Conservation (phyloP, 176 grass and related monocot species). For the Poa annua region DNA sequence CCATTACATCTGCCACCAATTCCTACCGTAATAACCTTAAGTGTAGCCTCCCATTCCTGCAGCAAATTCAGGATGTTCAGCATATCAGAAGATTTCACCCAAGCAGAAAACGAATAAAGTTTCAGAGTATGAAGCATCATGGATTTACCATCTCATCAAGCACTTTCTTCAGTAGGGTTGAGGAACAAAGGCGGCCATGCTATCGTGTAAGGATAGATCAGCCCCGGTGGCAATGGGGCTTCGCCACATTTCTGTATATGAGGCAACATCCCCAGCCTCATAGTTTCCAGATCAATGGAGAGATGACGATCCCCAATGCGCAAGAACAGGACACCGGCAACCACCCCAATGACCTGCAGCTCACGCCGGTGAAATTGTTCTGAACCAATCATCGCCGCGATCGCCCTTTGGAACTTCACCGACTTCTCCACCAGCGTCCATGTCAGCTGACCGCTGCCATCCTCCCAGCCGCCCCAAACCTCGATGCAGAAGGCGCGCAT, state of each 20-base stretch:
- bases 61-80: not conserved
- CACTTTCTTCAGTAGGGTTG: constrained; percentile 25
- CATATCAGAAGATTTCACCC: not conserved
- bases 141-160: constrained; percentile 13
- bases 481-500: constrained; percentile 36
- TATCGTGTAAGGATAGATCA: constrained; percentile 28
- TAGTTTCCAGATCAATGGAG: constrained; percentile 50
- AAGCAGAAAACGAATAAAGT: too few species aligned
- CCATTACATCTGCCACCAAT: not conserved
- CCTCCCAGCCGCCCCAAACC: constrained; percentile 34
- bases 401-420: constrained; percentile 16
- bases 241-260: not conserved
- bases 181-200: constrained; percentile 31
- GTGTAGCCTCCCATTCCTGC: constrained; percentile 26
- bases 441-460: not conserved
- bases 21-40: not conserved
- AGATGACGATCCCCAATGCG: constrained; percentile 12
- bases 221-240: not conserved
- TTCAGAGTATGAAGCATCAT: too few species aligned
- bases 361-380: not conserved
- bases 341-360: constrained; percentile 29
- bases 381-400: not conserved
- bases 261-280: constrained; percentile 17
- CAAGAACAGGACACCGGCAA: constrained; percentile 37
- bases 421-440: not conserved